Base-by-base conservation (phyloP, 2,329 filamentous ascomycete species). In the Parastagonospora nodorum region DNA sequence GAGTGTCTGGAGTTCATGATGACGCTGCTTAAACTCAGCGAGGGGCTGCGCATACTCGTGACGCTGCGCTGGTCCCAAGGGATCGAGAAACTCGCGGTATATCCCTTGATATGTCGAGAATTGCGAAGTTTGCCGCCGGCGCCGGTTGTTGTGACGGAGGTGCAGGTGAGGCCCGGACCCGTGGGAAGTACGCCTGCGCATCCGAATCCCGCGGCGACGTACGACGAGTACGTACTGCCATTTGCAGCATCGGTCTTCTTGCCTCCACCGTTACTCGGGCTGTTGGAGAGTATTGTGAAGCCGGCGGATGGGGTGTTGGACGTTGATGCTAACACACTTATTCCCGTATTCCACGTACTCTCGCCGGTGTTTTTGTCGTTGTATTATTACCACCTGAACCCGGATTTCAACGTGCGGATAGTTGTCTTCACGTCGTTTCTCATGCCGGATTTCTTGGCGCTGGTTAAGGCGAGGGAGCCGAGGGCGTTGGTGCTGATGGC, bases 311-410 rank as follows among this genome's bases (percentile, higher is more conserved):
- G 55, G 5, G 55, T 55, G 0, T 30, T 66, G 1, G 66, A 71
- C 38, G 19, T 63, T 27, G 51, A 71, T 28, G 45, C 53, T 10
- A 49, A 59, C 7, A 53, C 56, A 2, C 41, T 71, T 1, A 42
- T 64, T n/a, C 64, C 68, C 1, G 58, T 58, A 8, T 59, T 71
- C n/a, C 63, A 71, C 28, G 66, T 62, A 0, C 47, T 72, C 2
- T 65, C 63, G 3, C 68, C 69, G 2, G 68, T 72, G 5, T 72
- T 72, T 33, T 52, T 69, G 15, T 68, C 65, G 8, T 37, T 72
- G 14, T 72, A 71, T 42, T 63, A 71, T 44, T 64, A 66, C 38
- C 65, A 63, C 33, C 55, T 71, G 1, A 58, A 61, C 11, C 51
- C 62, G 0, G 69, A 72, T 48, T 53, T 69, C 47, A 66, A 64